Evolutionary conservation across 2,329 filamentous ascomycete genomes (phyloP).

Genomic region (Ceratocystis alfenasii): DNA sequence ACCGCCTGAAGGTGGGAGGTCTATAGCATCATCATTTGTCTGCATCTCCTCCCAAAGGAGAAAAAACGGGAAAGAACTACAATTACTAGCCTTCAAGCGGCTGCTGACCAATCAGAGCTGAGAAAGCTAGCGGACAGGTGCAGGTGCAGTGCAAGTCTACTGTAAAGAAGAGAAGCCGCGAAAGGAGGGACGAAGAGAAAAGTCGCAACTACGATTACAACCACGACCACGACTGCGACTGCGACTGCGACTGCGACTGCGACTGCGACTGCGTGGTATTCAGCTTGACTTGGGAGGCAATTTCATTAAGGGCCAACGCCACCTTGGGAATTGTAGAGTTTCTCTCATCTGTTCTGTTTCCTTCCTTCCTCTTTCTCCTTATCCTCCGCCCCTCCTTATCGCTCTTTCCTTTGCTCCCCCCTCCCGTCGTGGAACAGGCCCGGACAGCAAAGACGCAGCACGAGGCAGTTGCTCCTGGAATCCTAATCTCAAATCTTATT

Average conservation of each 20-base stretch:
- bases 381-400: not conserved
- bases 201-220: too few relatives aligned
- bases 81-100: too few relatives aligned
- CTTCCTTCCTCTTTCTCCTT: not conserved
- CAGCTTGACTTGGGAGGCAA: not conserved
- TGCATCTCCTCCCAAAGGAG: too few relatives aligned
- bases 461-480: not conserved
- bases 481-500: not conserved
- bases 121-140: too few relatives aligned
- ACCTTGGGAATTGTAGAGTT: not conserved
- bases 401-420: not conserved
- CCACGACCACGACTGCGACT: too few relatives aligned
- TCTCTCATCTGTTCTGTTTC: not conserved
- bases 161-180: too few relatives aligned
- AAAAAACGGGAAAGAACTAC: too few relatives aligned
- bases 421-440: not conserved
- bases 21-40: too few relatives aligned
- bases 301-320: not conserved
- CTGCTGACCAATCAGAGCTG: too few relatives aligned
- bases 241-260: not conserved
- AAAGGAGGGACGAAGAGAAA: too few relatives aligned
- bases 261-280: not conserved
- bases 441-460: not conserved
- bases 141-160: too few relatives aligned
- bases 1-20: too few relatives aligned